Base-by-base conservation (phyloP, 1,284 basidiomycete species). In the Athelia sp. region DNA sequence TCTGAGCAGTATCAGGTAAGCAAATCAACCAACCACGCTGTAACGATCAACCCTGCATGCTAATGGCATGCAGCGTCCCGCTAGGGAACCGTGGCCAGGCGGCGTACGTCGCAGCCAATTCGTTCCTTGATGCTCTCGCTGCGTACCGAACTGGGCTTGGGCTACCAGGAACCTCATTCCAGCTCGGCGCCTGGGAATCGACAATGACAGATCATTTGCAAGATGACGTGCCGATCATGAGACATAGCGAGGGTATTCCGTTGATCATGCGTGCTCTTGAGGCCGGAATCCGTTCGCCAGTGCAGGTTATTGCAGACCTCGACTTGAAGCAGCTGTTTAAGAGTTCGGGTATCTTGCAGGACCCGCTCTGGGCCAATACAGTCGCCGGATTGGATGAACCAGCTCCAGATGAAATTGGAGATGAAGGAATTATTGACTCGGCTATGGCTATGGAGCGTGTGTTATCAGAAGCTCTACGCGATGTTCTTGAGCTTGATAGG, bases 181-280 rank as follows among this genome's bases (percentile, higher is more conserved):
- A 68, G 48, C 54, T 67, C 2, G 64, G 64, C 21, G 54, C 61
- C 4, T 63, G 61, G 63, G 61, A 66, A 43, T 62, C 62, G 56
- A 42, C 43, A 58, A 21, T 55, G 56, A 43, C 43, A 52, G 34
- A 53, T 52, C 26, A 29, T 13, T 13, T 29, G 26, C 26, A 13
- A 13, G 6, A 29, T 29, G 26, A 13, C 26, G 13, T 29, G 26
- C 26, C 26, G 13, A 50, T 61, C 35, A 59, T 61, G 50, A 50
- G 52, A 10, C 54, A 63, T 45, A 50, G 51, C 3, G 60, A 63
- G 23, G 64, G 63, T 8, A 48, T 66, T 2, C 62, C 63, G 4
- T 46, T 64, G n/a, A 58, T 66, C n/a, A 38, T 63, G 21, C 53
- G 56, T 42, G 62, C 62, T 1, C 52, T 64, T 48, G 50, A 55